phyloP scores from a whole-genome alignment of 2,329 filamentous ascomycete species.

The Colletotrichum lini region DNA sequence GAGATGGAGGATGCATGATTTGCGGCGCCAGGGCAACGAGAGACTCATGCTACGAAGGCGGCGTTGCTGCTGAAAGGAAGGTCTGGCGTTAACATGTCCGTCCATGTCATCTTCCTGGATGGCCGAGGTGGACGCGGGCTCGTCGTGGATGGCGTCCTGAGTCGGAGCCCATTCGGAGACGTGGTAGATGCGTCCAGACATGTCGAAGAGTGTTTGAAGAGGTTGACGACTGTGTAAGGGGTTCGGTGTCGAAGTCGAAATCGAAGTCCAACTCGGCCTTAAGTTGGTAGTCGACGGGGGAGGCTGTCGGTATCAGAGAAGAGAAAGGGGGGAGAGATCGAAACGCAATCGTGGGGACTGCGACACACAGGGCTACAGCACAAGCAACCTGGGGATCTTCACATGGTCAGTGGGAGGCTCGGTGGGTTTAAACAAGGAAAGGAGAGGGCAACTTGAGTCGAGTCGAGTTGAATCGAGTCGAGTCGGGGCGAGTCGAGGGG shows the following conservation, averaged over 20 bases:
- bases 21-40: conserved; percentile 65
- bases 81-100: conserved; percentile 43
- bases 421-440: conserved; percentile 7
- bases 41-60: conserved; percentile 65
- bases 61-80: conserved; percentile 52
- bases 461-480: neutral
- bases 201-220: conserved; percentile 36
- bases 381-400: conserved; percentile 21
- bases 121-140: conserved; percentile 44
- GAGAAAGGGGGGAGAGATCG: conserved; percentile 19
- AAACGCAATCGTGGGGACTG: conserved; percentile 16
- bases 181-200: conserved; percentile 57
- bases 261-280: neutral
- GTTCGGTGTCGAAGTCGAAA: neutral
- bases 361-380: conserved; percentile 25
- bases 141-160: conserved; percentile 60
- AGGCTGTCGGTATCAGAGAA: neutral
- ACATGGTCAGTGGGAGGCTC: conserved; percentile 39
- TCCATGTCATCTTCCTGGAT: conserved; percentile 39
- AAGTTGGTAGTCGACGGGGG: neutral
- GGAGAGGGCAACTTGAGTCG: neutral
- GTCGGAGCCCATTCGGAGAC: conserved; percentile 58
- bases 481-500: neutral
- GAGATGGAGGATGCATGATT: conserved; percentile 55
- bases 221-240: neutral